Base-by-base conservation (phyloP, 768 basidiomycete genomes). In the Asterophora parasitica region DNA sequence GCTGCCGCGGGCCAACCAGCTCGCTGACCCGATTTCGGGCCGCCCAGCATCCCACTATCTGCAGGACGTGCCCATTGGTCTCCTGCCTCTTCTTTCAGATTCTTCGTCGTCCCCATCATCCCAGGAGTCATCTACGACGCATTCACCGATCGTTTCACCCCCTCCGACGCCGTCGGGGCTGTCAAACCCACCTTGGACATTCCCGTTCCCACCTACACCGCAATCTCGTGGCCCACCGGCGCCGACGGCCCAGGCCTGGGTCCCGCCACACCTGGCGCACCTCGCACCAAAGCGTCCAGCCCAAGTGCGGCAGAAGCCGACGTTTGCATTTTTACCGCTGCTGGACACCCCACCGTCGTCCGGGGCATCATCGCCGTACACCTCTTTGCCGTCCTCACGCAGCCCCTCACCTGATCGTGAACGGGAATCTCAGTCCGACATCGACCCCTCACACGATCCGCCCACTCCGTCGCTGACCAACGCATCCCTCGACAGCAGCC, bases 21-120 rank as follows among this genome's bases (percentile, higher is more conserved):
- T 68, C 0, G 60, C 62, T 3, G 77, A 76, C 59, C 64, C 61
- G 1, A 51, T 73, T 23, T 65, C 73, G 0, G 74, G 72, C 33
- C 66, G 62, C 30, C 70, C 62, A 10, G 65, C 61, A 15, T 63
- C 66, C 34, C 73, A 72, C 39, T 73, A 68, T 52, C 70, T 77
- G 38, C 68, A 72, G 27, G 67, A 70, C 10, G 83, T 87, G 5
- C 85, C 85, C 32, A 82, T 87, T 33, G 74, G 74, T 3, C 71
- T 87, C 0, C 58, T 87, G 2, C 85, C 83, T 0, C 70, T 87
- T 19, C 70, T 74, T 19, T 58, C 71, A 7, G 62, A 67, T 20
- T 50, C 38, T 31, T 47, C 50, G 2, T 23, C 23, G 23, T 23
- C 23, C 23, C 23, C 23, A 3, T 23, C 23, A 23, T 23, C 23